These are phyloP conservation scores for Schizonepeta tenuifolia DNA, from an alignment of 257 asterid species.

Conservation along the genomic window DNA sequence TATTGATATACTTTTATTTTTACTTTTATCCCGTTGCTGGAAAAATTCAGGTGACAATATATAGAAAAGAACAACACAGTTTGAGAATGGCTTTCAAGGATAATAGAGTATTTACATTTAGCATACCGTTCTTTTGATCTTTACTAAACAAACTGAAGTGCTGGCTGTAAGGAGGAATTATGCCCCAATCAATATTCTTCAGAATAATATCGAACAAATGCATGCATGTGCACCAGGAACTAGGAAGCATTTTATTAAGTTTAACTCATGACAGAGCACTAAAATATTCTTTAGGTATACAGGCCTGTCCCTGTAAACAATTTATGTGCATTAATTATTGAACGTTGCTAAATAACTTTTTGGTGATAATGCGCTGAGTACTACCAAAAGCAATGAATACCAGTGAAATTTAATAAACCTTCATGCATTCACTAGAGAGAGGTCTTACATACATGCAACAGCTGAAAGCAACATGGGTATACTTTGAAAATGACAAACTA, in stretches of 20 bases:
- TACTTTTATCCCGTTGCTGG: neutral
- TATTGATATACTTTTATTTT: neutral
- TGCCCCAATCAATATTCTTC: slow-evolving; percentile 12
- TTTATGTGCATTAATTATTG: neutral
- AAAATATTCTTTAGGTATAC: neutral
- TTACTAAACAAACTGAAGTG: neutral
- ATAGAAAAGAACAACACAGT: neutral
- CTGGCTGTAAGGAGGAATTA: neutral
- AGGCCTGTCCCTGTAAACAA: neutral
- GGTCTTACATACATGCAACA: neutral
- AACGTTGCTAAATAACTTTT: neutral
- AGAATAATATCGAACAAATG: neutral
- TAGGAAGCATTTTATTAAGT: neutral
- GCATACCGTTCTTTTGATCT: neutral
- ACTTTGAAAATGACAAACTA: neutral
- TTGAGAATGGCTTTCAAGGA: neutral
- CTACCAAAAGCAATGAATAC: neutral
- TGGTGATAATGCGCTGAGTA: neutral
- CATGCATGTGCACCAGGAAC: too few species aligned
- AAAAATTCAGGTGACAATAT: neutral
- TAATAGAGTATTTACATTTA: neutral
- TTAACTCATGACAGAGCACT: neutral
- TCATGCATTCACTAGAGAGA: slow-evolving; percentile 1
- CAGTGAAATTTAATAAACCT: neutral
- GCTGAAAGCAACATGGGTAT: neutral